phyloP scores from a whole-genome alignment of 495 filamentous ascomycete species.

The Halenospora varia region DNA sequence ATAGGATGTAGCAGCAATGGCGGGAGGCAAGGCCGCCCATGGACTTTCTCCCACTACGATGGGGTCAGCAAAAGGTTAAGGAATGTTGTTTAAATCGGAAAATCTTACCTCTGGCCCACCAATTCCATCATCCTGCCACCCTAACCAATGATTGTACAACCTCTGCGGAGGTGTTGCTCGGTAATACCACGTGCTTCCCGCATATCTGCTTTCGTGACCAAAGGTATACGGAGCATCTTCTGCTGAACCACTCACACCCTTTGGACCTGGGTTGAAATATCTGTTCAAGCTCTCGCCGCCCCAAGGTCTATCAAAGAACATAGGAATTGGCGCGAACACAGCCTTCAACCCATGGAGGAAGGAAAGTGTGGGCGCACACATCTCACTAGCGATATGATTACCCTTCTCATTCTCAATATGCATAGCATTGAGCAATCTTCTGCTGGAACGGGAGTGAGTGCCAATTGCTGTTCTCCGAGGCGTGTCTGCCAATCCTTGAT shows the following conservation, averaged over 20 bases:
- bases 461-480: conserved; percentile 64
- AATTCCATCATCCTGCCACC: conserved; percentile 46
- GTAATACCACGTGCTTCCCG: conserved; percentile 58
- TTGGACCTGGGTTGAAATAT: conserved; percentile 58
- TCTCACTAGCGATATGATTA: conserved; percentile 63
- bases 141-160: conserved; percentile 61
- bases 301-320: conserved; percentile 63
- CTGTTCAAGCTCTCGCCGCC: conserved; percentile 46
- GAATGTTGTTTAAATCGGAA: neutral
- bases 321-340: conserved; percentile 64
- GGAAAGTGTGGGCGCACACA: conserved; percentile 61
- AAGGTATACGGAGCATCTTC: conserved; percentile 44
- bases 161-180: conserved; percentile 45
- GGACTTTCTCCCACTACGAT: conserved; percentile 42
- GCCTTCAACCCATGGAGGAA: conserved; percentile 71
- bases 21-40: conserved; percentile 51
- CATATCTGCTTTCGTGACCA: conserved; percentile 50
- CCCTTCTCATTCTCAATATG: conserved; percentile 56
- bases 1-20: conserved; percentile 53
- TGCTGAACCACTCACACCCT: conserved; percentile 39
- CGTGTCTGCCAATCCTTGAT: conserved; percentile 43
- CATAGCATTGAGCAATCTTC: conserved; percentile 59
- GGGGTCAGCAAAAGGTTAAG: conserved; percentile 8
- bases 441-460: conserved; percentile 61
- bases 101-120: conserved; percentile 38